Base-by-base conservation (phyloP, 805 yeast genomes). In the Pichia membranifaciens region DNA sequence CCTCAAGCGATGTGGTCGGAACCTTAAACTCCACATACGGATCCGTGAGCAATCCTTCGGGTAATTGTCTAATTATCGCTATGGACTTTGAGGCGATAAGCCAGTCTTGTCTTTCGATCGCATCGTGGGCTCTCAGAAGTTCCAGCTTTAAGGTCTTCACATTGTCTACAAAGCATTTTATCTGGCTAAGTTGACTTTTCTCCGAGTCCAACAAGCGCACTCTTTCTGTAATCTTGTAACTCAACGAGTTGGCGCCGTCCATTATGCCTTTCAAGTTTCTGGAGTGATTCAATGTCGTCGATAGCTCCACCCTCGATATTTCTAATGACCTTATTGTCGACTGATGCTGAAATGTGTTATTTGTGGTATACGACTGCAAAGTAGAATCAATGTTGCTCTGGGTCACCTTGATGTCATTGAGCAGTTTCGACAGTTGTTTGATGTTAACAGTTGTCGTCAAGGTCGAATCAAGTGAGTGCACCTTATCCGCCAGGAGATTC, bases 1-100 rank as follows among this genome's bases (percentile, higher is more conserved):
- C 95, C 0, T 96, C 96, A 15, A 89, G 73, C 47, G 87, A 95
- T 10, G 84, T 71, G 0, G 95, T 81, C 0, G 99, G 99, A 16
- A 91, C 91, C 57, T 85, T 86, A 39, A 74, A 80, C 43, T 81
- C 75, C 2, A 95, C 91, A 63, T 84, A 89, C 46, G 76, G 70
- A 17, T 96, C 90, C 15, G 65, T 53, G 21, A 74, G 69, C 15
- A 84, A 60, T 1, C 71, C 73, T 1, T 63, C 54, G 0, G 95
- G 87, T 34, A 91, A 66, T 6, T 60, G 47, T 41, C 75, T 67
- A 4, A 84, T 79, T 23, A 68, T 68, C 16, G 65, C 58, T 4
- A 89, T 83, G 16, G 88, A 76, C 45, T 69, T 69, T 0, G 96
- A 91, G 1, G 96, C 96, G n/a, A 76, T 61, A 25, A 75, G 78